phyloP scores from a whole-genome alignment of 2,329 filamentous ascomycete genomes.

The Cercospora sp. region DNA sequence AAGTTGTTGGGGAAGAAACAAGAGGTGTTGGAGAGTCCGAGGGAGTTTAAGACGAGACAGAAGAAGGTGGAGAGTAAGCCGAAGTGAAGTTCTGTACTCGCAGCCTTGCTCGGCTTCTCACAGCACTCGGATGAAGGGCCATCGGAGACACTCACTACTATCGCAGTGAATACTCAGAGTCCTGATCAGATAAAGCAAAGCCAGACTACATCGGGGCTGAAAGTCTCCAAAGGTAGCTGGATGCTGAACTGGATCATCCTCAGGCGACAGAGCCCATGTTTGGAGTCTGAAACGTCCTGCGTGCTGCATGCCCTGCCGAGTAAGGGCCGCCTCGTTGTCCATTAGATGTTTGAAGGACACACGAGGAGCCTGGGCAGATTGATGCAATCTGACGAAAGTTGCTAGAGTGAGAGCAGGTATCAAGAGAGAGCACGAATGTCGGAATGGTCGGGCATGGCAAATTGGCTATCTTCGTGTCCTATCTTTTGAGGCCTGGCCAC shows the following conservation, averaged over 20 bases:
- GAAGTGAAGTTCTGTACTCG: not conserved
- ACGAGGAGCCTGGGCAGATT: not conserved
- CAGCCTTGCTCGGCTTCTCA: not conserved
- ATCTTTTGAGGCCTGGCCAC: not conserved
- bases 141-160: not conserved
- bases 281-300: not conserved
- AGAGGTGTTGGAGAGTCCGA: slow-evolving; percentile 73
- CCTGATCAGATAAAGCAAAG: not conserved
- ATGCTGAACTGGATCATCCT: not conserved
- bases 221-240: not conserved
- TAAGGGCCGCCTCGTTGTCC: not conserved
- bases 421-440: not conserved
- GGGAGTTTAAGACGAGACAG: slow-evolving; percentile 76
- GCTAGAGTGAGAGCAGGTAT: not conserved
- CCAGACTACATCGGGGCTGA: not conserved
- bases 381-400: not conserved
- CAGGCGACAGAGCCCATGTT: not conserved
- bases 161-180: not conserved
- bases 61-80: slow-evolving; percentile 39
- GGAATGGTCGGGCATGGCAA: too few relatives aligned
- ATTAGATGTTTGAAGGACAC: not conserved
- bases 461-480: not conserved
- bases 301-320: not conserved
- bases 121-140: not conserved
- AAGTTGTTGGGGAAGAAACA: slow-evolving; percentile 51